A percentile compares a stretch with the other conserved stretches of the same genome.
Conservation (phyloP, 306 rosid species). For the Mimosa pudica region DNA sequence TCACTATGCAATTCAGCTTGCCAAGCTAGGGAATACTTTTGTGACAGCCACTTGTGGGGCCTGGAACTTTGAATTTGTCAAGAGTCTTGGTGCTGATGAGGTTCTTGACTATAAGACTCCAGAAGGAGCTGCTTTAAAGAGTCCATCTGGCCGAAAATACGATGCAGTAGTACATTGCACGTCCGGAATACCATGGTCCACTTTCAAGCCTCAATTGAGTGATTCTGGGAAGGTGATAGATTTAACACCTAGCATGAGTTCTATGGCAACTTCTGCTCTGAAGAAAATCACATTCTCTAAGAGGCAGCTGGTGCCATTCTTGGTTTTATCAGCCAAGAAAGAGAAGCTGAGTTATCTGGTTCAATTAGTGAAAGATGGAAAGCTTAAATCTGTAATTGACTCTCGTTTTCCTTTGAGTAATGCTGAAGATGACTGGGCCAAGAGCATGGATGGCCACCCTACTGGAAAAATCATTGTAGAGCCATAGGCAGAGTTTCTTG, state of each 20-base stretch:
- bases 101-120: conserved; percentile 71
- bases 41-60: conserved; percentile 80
- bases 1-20: conserved; percentile 65
- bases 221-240: conserved; percentile 61
- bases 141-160: conserved; percentile 70
- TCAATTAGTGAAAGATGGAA: conserved; percentile 59
- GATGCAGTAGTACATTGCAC: conserved; percentile 60
- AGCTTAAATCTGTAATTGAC: conserved; percentile 56
- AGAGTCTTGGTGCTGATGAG: conserved; percentile 73
- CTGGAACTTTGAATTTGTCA: conserved; percentile 60
- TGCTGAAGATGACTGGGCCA: conserved; percentile 82
- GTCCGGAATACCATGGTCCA: conserved; percentile 62
- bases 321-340: conserved; percentile 35
- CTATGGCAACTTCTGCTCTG: conserved; percentile 36
- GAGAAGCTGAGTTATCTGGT: conserved; percentile 53
- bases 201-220: conserved; percentile 54
- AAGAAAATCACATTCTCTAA: conserved; percentile 63
- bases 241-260: conserved; percentile 43
- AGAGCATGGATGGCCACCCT: conserved; percentile 63
- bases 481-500: conserved; percentile 39
- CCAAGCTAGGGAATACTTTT: conserved; percentile 60
- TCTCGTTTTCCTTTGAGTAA: conserved; percentile 60
- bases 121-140: conserved; percentile 57
- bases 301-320: conserved; percentile 53
- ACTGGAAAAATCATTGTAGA: conserved; percentile 75